Percentiles rank a stretch among this genome's conserved stretches.
Conservation (phyloP, 2,329 filamentous ascomycete species). For the Pseudogymnoascus sp. region DNA sequence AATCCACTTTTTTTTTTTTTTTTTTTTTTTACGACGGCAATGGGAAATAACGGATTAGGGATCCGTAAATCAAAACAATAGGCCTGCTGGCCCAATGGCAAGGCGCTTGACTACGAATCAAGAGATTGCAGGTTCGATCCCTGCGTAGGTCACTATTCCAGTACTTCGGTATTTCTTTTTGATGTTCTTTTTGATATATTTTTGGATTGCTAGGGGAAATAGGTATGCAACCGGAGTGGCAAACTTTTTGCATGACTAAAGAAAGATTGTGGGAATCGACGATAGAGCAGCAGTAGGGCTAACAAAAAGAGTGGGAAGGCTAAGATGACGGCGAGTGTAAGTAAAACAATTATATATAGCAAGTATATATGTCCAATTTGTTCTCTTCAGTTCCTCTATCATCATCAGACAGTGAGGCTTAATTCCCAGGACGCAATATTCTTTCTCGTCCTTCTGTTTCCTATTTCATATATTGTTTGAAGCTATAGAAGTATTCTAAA, state of each 20-base stretch:
- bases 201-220: too few species aligned
- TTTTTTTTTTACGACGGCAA: too few species aligned
- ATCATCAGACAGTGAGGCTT: neutral
- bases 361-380: neutral
- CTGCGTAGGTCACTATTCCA: slow-evolving; percentile 17
- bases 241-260: too few species aligned
- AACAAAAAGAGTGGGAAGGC: too few species aligned
- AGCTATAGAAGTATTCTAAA: neutral
- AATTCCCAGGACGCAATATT: neutral
- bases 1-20: too few species aligned
- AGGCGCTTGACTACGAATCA: slow-evolving; percentile 49
- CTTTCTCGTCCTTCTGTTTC: neutral
- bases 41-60: too few species aligned
- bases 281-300: too few species aligned
- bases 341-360: neutral
- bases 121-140: slow-evolving; percentile 33
- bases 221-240: too few species aligned
- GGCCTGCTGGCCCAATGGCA: slow-evolving; percentile 45
- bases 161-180: too few species aligned
- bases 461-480: neutral
- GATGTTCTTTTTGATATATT: too few species aligned
- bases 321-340: neutral
- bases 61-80: neutral
- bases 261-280: too few species aligned
- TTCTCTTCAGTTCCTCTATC: neutral